Conservation (phyloP, 2,329 filamentous ascomycete genomes). For the Seiridium unicorne region DNA sequence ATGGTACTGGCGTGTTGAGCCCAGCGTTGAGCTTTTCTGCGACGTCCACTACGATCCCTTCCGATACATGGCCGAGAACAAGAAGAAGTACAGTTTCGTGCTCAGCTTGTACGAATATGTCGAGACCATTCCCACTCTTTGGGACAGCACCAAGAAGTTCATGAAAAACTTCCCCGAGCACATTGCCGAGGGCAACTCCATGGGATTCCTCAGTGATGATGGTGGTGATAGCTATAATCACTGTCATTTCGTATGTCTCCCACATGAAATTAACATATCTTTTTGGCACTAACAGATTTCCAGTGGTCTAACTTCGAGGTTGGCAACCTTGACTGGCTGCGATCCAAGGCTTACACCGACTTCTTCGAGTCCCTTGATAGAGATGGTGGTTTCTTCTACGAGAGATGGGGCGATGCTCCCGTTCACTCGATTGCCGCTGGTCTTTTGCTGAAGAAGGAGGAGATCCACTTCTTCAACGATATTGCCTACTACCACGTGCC, state of each 20-base stretch:
- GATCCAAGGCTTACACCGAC: conserved; percentile 83
- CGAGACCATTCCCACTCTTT: conserved; percentile 93
- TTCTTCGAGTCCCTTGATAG: conserved; percentile 86
- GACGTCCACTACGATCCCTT: conserved; percentile 96
- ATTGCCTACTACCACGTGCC: conserved; percentile 98
- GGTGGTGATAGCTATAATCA: conserved; percentile 90
- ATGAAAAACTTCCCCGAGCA: conserved; percentile 89
- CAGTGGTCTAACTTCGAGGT: conserved; percentile 99
- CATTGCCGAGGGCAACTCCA: conserved; percentile 77
- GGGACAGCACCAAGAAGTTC: conserved; percentile 94
- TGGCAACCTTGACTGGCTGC: conserved; percentile 89
- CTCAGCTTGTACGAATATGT: conserved; percentile 95
- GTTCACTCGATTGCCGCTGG: conserved; percentile 96
- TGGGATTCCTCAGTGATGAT: conserved; percentile 91
- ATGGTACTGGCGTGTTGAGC: conserved; percentile 99
- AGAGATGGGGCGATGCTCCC: conserved; percentile 96
- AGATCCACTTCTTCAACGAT: conserved; percentile 98
- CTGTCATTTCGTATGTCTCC: conserved; percentile 82
- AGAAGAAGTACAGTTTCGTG: conserved; percentile 98
- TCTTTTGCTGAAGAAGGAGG: conserved; percentile 83
- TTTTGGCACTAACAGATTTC: conserved; percentile 22
- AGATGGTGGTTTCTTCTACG: conserved; percentile 97
- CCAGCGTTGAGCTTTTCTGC: conserved; percentile 93
- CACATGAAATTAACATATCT: background rate
- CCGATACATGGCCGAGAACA: conserved; percentile 91